phyloP scores from a whole-genome alignment of 2,329 filamentous ascomycete genomes.

The Chaetomiaceae sp. region DNA sequence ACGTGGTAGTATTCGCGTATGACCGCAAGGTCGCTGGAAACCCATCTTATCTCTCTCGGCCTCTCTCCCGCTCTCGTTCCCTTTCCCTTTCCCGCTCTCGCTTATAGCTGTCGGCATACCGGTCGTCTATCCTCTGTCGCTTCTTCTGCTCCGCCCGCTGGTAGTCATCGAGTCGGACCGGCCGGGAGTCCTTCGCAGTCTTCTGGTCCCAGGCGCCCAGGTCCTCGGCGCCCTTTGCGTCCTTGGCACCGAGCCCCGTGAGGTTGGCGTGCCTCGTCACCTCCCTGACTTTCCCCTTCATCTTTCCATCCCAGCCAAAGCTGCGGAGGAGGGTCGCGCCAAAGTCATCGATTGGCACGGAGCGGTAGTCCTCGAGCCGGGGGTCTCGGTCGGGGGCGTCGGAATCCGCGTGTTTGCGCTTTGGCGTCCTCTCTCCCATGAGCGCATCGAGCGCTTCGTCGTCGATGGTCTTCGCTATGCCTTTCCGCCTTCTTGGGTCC shows the following conservation, averaged over 20 bases:
- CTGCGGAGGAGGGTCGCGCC: slow-evolving; percentile 82
- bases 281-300: slow-evolving; percentile 55
- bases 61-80: slow-evolving; percentile 31
- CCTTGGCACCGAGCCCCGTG: slow-evolving; percentile 83
- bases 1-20: slow-evolving; percentile 1
- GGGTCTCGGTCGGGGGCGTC: slow-evolving; percentile 68
- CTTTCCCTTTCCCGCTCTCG: slow-evolving; percentile 40
- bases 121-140: slow-evolving; percentile 35
- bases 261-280: slow-evolving; percentile 70
- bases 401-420: slow-evolving; percentile 50
- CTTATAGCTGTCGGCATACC: slow-evolving; percentile 38
- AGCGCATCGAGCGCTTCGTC: slow-evolving; percentile 61
- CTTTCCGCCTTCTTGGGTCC: slow-evolving; percentile 8
- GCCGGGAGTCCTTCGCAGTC: slow-evolving; percentile 39
- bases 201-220: slow-evolving; percentile 75
- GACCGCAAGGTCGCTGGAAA: neutral
- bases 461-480: slow-evolving; percentile 31
- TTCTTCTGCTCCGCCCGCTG: slow-evolving; percentile 40
- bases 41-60: slow-evolving; percentile 14
- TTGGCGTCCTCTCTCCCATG: slow-evolving; percentile 40
- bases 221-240: slow-evolving; percentile 64
- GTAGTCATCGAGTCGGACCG: slow-evolving; percentile 47
- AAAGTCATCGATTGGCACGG: slow-evolving; percentile 90
- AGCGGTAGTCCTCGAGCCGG: slow-evolving; percentile 73
- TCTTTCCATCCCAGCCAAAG: slow-evolving; percentile 86